Conservation (phyloP, 768 basidiomycete species). For the Sarcodon sp. region DNA sequence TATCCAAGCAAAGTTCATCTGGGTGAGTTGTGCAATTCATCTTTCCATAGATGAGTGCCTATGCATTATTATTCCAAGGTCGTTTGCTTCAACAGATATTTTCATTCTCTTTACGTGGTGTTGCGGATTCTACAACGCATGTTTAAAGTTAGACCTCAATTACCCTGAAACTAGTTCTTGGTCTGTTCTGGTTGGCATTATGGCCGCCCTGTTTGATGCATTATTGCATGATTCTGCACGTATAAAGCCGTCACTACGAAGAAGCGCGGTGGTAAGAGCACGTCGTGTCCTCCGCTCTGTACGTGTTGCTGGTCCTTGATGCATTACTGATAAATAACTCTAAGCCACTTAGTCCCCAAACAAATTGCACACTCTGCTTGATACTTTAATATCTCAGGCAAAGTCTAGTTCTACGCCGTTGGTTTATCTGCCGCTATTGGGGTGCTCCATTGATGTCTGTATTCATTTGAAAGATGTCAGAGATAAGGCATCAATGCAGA, state of each 20-base stretch:
- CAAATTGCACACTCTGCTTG: constrained; percentile 36
- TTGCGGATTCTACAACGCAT: constrained; percentile 45
- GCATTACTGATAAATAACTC: neutral
- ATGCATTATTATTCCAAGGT: too few species aligned
- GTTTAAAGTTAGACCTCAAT: constrained; percentile 28
- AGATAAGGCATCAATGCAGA: constrained; percentile 25
- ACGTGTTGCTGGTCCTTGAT: constrained; percentile 8
- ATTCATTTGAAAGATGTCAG: constrained; percentile 50
- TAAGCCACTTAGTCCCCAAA: constrained; percentile 19
- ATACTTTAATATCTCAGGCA: constrained; percentile 34
- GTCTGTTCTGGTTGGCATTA: constrained; percentile 35
- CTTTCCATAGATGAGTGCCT: neutral
- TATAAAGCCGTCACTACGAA: constrained; percentile 46
- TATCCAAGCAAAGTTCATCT: constrained; percentile 31
- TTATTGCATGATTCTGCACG: constrained; percentile 38
- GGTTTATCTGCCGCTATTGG: constrained; percentile 38
- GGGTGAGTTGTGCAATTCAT: constrained; percentile 30
- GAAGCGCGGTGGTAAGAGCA: constrained; percentile 44
- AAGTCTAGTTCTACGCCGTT: constrained; percentile 35
- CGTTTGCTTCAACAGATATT: constrained; percentile 33
- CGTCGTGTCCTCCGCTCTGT: constrained; percentile 62
- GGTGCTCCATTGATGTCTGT: constrained; percentile 58
- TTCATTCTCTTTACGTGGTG: constrained; percentile 68
- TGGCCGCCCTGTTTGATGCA: constrained; percentile 48
- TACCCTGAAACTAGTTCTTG: constrained; percentile 37